Percentiles rank a stretch among this genome's conserved stretches.
These are phyloP conservation scores for Alternaria infectoria DNA, from an alignment of 2,329 filamentous ascomycete genomes.

Conservation along the genomic window DNA sequence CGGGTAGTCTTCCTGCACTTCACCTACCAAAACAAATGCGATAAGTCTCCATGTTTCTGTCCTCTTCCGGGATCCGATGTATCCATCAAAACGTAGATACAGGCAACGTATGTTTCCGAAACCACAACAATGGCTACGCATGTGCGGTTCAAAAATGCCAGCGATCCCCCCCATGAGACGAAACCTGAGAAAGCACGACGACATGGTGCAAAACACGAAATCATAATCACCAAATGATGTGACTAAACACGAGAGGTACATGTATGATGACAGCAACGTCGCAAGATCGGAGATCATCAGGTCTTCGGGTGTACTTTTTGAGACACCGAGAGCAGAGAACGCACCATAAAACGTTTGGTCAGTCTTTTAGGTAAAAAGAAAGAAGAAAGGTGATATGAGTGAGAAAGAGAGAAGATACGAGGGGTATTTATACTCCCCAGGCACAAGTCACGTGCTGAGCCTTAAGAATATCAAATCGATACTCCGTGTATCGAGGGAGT, in stretches of 20 bases:
- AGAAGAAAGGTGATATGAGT: not conserved
- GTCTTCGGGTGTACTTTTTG: fast-evolving
- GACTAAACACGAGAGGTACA: not conserved
- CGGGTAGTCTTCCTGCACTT: not conserved
- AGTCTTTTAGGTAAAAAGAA: not conserved
- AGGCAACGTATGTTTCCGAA: too few relatives aligned
- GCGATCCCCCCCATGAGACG: too few relatives aligned
- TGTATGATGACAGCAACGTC: not conserved
- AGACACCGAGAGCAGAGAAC: not conserved
- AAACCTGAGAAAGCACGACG: too few relatives aligned
- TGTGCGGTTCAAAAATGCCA: not conserved
- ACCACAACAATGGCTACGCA: too few relatives aligned
- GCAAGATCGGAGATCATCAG: not conserved
- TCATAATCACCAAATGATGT: fast-evolving
- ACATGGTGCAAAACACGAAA: not conserved
- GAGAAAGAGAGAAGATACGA: not conserved
- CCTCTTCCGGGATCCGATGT: too few relatives aligned
- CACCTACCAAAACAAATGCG: not conserved
- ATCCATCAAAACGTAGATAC: too few relatives aligned
- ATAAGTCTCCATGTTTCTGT: too few relatives aligned
- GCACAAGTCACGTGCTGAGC: not conserved
- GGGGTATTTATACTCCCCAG: not conserved
- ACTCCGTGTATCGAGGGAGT: too few relatives aligned
- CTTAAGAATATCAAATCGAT: too few relatives aligned
- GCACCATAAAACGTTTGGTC: not conserved